Base-by-base conservation (phyloP, 225 moss, liverwort and hornwort species). In the Pleurozium schreberi region DNA sequence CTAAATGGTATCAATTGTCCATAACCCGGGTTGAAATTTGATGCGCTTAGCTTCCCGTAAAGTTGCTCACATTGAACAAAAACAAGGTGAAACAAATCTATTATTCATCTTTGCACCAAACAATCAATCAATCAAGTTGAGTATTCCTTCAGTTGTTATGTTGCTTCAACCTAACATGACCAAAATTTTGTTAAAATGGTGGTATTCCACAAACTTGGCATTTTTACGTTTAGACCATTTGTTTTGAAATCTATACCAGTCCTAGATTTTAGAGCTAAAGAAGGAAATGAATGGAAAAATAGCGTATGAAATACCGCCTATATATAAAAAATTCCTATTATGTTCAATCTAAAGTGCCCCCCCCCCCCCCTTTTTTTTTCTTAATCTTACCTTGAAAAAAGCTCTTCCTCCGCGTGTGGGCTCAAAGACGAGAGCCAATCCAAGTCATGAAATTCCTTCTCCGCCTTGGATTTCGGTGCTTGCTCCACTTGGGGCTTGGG, bases 391-490 rank as follows among this genome's bases (percentile, higher is more conserved):
- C 93, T 94, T 42, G 94, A 85, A 74, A 91, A 88, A 18, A 92
- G 89, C 82, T 94, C 93, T 78, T 92, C 93, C 62, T 97, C 96
- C n/a, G 90, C 91, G 49, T 92, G 82, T 33, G 94, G 90, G 78
- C 93, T 93, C 59, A 94, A 90, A 57, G 96, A 92, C 11, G 94
- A 89, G 71, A 96, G 79, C 96, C 97, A 96, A 89, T 96, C 95
- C 71, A 95, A 93, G 81, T 96, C 95, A 22, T 89, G 86, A 76
- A 92, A 97, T 14, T 94, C 92, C 68, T 91, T 93, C 78, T 89
- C 89, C 19, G 90, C 90, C 43, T 92, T 80, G 9, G 84, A 47
- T 75, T 94, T 94, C 49, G 89, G 89, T 31, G 88, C 79, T 64
- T 79, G 67, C 81, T 93, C 93, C 50, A 83, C 79, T 30, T 67